Evolutionary conservation across 2,329 filamentous ascomycete species (phyloP).

Genomic region (Sporothrix luriei): DNA sequence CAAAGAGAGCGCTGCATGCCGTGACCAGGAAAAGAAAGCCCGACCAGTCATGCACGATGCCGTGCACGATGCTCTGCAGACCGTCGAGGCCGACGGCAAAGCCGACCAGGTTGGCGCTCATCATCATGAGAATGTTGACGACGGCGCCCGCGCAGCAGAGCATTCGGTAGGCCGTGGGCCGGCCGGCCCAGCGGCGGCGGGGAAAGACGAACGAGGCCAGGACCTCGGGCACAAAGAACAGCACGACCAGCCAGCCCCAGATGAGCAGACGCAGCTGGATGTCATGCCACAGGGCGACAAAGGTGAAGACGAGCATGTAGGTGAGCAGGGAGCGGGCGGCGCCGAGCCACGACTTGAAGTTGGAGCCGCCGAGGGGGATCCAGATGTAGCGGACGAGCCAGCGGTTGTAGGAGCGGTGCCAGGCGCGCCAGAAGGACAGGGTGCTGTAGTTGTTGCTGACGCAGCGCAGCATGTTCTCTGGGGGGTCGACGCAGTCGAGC

Average conservation of each 20-base stretch:
- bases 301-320: slow-evolving; percentile 86
- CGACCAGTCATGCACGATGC: slow-evolving; percentile 74
- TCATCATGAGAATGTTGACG: slow-evolving; percentile 89
- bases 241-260: slow-evolving; percentile 95
- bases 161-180: slow-evolving; percentile 74
- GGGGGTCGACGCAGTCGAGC: slow-evolving; percentile 86
- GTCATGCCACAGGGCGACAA: slow-evolving; percentile 97
- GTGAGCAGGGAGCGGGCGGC: slow-evolving; percentile 67
- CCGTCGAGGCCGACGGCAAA: slow-evolving; percentile 93
- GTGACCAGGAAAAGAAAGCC: slow-evolving; percentile 69
- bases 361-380: slow-evolving; percentile 78
- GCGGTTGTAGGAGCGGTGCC: slow-evolving; percentile 94
- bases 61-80: slow-evolving; percentile 70
- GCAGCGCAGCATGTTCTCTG: slow-evolving; percentile 97
- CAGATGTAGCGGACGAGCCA: slow-evolving; percentile 96
- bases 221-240: slow-evolving; percentile 92
- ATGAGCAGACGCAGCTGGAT: slow-evolving; percentile 86
- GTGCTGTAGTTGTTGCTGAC: slow-evolving; percentile 93
- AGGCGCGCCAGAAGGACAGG: slow-evolving; percentile 89
- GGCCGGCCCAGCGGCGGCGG: slow-evolving; percentile 65
- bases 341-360: slow-evolving; percentile 50
- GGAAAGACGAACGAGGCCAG: slow-evolving; percentile 74
- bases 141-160: slow-evolving; percentile 80
- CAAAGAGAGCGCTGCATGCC: slow-evolving; percentile 75
- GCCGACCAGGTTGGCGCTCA: slow-evolving; percentile 89